Percentiles rank a stretch among this genome's conserved stretches.
Conservation (phyloP, 768 basidiomycete species). For the Mycena latifolia region DNA sequence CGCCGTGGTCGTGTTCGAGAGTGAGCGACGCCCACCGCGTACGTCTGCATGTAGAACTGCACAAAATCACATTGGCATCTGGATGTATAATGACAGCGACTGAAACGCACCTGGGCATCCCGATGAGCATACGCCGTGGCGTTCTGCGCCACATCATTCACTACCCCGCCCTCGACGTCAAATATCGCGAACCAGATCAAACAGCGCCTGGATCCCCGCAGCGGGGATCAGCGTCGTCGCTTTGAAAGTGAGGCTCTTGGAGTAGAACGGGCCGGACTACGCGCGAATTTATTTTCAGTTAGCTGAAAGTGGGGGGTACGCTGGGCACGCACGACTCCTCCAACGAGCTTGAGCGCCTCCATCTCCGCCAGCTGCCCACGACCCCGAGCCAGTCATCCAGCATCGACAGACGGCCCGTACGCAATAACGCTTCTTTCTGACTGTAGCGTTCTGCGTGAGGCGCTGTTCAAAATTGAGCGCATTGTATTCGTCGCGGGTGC, state of each 20-base stretch:
- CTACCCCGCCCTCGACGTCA: constrained; percentile 33
- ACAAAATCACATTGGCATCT: too few relatives aligned
- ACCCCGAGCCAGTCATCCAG: constrained; percentile 33
- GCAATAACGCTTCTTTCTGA: too few relatives aligned
- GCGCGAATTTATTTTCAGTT: not conserved
- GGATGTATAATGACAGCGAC: not conserved
- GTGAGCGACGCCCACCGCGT: constrained; percentile 24
- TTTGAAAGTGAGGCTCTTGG: constrained; percentile 35
- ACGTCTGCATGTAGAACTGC: constrained; percentile 23
- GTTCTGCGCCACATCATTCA: constrained; percentile 33
- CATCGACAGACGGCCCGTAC: constrained; percentile 18
- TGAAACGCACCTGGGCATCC: constrained; percentile 17
- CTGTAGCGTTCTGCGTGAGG: constrained; percentile 18
- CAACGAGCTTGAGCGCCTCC: constrained; percentile 30
- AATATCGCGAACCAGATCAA: constrained; percentile 37
- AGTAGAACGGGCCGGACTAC: constrained; percentile 35
- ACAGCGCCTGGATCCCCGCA: constrained; percentile 27
- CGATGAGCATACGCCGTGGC: constrained; percentile 37
- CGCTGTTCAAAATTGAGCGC: constrained; percentile 29
- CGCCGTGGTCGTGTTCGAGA: constrained; percentile 24
- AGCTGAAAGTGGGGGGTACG: too few relatives aligned
- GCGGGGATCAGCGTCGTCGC: constrained; percentile 27
- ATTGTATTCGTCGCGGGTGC: constrained; percentile 34
- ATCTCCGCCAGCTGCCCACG: constrained; percentile 34
- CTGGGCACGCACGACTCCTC: constrained; percentile 24